Base-by-base conservation (phyloP, 1,284 basidiomycete genomes). In the Austroboletus novae-zelandiae region DNA sequence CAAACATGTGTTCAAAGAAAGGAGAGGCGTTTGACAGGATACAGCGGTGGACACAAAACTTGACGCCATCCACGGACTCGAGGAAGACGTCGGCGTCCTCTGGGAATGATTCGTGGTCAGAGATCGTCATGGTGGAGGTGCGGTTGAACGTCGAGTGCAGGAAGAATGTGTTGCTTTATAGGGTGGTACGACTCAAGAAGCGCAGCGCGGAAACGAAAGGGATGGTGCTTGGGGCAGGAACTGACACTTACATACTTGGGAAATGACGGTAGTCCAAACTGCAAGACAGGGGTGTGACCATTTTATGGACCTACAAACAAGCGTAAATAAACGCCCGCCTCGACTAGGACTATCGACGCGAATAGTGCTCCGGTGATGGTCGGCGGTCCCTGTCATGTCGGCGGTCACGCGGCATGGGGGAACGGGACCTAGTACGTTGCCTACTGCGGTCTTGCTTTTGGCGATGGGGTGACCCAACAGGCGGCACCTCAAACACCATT, bases 401-500 rank as follows among this genome's bases (percentile, higher is more conserved):
- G 37, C 54, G 54, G 18, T 41, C 46, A 45, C 47, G 55, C n/a
- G 51, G 52, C 23, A 51, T 51, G 9, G 65, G 65, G 0, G 68
- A 66, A 9, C 51, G 62, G 20, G 62, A 65, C 9, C 52, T 66
- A 3, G 57, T 62, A 27, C 57, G 50, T 30, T 53, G 50, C 45
- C 54, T 47, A 31, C 59, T 64, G 34, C 55, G 60, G 37, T 59
- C 56, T 54, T 60, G 52, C 45, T 55, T 58, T 42, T 59, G 67
- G 37, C 54, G 61, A 34, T 46, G 54, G 27, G 51, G 47, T 20
- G 55, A 46, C n/a, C 51, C 50, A 48, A 30, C 53, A 31, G 47
- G 59, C 9, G 72, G 67, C 25, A 85, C 75, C 56, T 91, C 89
- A 65, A 91, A 91, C 20, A 91, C 84, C 85, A 91, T 82, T 13